Percentiles rank a stretch among this genome's conserved stretches.
Evolutionary conservation across 441 rosid genomes (phyloP).

Genomic region (Arabidopsis lyrata): DNA sequence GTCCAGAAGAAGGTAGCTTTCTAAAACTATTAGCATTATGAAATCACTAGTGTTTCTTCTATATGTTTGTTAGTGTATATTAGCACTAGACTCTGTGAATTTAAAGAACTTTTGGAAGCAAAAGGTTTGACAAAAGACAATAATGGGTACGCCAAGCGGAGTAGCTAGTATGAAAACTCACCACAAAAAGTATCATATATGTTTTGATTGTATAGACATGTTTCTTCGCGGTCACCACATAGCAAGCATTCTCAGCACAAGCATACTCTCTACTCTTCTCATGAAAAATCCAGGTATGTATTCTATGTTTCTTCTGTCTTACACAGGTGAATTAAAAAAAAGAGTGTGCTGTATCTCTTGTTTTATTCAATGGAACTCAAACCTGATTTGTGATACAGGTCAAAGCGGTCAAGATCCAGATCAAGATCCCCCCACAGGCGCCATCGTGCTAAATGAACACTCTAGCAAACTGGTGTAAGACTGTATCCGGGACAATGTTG

Average conservation of each 20-base stretch:
- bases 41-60: conserved; percentile 31
- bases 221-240: conserved; percentile 97
- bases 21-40: conserved; percentile 2
- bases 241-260: conserved; percentile 99
- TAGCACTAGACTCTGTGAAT: conserved; percentile 26
- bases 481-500: background rate
- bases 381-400: conserved; percentile 51
- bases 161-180: conserved; percentile 46
- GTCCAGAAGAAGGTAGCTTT: conserved; percentile 52
- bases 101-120: conserved; percentile 26
- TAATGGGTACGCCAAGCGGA: conserved; percentile 40
- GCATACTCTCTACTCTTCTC: conserved; percentile 97
- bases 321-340: conserved; percentile 62
- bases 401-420: conserved; percentile 75
- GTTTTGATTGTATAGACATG: conserved; percentile 97
- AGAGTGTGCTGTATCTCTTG: background rate
- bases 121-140: conserved; percentile 39
- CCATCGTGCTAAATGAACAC: conserved; percentile 52
- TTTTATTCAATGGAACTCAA: conserved; percentile 33
- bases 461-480: conserved; percentile 13
- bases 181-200: conserved; percentile 69
- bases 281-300: conserved; percentile 73
- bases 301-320: conserved; percentile 49
- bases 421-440: conserved; percentile 57
- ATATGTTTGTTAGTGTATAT: conserved; percentile 27